Percentiles rank a stretch among this genome's conserved stretches.
Evolutionary conservation across 805 yeast species (phyloP).

Genomic region (Candida coleopterorum): DNA sequence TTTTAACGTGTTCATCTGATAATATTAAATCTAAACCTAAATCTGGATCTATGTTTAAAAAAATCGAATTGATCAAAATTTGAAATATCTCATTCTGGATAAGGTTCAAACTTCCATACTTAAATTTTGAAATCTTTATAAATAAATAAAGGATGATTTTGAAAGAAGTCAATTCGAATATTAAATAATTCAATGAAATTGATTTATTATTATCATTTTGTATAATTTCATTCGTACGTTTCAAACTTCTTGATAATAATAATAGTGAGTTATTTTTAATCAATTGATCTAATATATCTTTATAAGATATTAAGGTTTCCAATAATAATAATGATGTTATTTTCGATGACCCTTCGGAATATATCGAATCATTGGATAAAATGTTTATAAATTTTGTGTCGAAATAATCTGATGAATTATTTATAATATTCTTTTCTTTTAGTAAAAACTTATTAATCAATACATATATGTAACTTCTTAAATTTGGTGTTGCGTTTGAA

Average conservation of each 20-base stretch:
- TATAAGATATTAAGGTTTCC: slow-evolving; percentile 56
- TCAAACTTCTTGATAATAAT: slow-evolving; percentile 60
- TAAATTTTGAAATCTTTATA: slow-evolving; percentile 69
- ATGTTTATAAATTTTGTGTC: slow-evolving; percentile 48
- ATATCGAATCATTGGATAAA: slow-evolving; percentile 72
- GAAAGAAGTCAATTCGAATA: slow-evolving; percentile 75
- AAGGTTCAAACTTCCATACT: slow-evolving; percentile 71
- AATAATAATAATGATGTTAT: slow-evolving; percentile 72
- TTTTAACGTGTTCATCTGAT: slow-evolving; percentile 24
- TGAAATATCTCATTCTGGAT: slow-evolving; percentile 71
- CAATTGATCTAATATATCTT: slow-evolving; percentile 56
- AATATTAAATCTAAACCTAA: slow-evolving; percentile 54
- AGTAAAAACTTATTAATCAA: slow-evolving; percentile 62
- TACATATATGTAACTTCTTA: slow-evolving; percentile 78
- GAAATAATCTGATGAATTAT: slow-evolving; percentile 38
- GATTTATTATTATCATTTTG: slow-evolving; percentile 18
- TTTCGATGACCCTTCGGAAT: slow-evolving; percentile 72
- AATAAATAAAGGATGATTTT: slow-evolving; percentile 67
- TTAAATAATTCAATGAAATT: slow-evolving; percentile 46
- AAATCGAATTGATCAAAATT: slow-evolving; percentile 49
- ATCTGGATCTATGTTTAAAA: slow-evolving; percentile 72
- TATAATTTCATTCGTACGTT: slow-evolving; percentile 64
- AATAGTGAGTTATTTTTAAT: slow-evolving; percentile 62
- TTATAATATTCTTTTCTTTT: slow-evolving; percentile 33
- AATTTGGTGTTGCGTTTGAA: slow-evolving; percentile 58